A percentile compares a stretch with the other conserved stretches of the same genome.
Evolutionary conservation across 306 rosid genomes (phyloP).

Genomic region (Vicia villosa): DNA sequence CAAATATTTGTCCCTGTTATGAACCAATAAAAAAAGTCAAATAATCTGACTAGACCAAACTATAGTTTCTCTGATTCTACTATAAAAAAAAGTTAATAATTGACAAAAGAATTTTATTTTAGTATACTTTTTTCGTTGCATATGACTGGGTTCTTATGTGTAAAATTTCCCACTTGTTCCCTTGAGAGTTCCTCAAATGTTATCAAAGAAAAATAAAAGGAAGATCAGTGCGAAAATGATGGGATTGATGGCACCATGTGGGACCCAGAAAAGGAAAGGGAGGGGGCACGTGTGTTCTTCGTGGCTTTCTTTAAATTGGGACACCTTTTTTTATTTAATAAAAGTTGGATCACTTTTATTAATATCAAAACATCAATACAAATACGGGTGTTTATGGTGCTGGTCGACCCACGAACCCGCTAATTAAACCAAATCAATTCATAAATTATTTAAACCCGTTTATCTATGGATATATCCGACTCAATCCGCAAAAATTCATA

Average conservation of each 20-base stretch:
- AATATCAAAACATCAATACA: too few species aligned
- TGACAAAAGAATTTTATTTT: constrained; percentile 37
- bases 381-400: too few species aligned
- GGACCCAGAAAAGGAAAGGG: neutral
- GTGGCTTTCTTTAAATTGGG: constrained; percentile 39
- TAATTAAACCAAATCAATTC: too few species aligned
- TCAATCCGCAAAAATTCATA: too few species aligned
- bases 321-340: neutral
- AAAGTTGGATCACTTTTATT: neutral
- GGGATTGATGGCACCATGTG: constrained; percentile 23
- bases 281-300: constrained; percentile 42
- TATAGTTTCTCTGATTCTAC: constrained; percentile 33
- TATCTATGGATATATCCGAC: too few species aligned
- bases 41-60: constrained; percentile 49
- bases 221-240: constrained; percentile 33
- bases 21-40: constrained; percentile 42
- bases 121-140: constrained; percentile 30
- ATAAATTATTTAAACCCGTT: too few species aligned
- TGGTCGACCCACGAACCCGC: too few species aligned
- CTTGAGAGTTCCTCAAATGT: neutral
- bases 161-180: constrained; percentile 32
- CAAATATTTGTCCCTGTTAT: constrained; percentile 42
- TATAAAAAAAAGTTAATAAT: constrained; percentile 18
- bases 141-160: constrained; percentile 51
- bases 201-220: neutral